phyloP scores from a whole-genome alignment of 2,329 filamentous ascomycete species.

The Aureobasidium lini region DNA sequence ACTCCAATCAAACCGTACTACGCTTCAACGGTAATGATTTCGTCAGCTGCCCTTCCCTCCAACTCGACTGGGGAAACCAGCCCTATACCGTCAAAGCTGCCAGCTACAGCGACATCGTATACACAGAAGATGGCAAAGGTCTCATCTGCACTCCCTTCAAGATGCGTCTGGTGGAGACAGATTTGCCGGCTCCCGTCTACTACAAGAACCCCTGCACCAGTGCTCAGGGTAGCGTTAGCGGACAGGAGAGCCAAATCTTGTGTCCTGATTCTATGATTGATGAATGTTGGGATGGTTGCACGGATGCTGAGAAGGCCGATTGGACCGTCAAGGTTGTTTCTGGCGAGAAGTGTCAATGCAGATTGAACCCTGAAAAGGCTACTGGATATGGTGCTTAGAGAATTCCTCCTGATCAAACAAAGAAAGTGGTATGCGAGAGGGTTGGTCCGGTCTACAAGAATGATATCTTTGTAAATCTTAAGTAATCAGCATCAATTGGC shows the following conservation, averaged over 20 bases:
- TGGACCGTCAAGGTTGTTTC: background rate
- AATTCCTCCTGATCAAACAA: background rate
- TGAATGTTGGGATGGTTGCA: background rate
- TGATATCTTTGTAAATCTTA: too few species aligned
- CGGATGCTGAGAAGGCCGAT: background rate
- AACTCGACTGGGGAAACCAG: background rate
- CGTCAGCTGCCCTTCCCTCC: background rate
- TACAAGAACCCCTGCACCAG: slow-evolving; percentile 8
- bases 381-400: background rate
- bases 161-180: background rate
- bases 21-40: slow-evolving; percentile 6
- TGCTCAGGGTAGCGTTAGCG: background rate
- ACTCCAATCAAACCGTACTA: background rate
- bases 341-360: background rate
- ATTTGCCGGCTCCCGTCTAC: slow-evolving; percentile 19
- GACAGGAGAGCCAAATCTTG: background rate
- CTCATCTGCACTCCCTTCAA: background rate
- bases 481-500: too few species aligned
- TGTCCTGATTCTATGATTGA: background rate
- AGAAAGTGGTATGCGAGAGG: too few species aligned
- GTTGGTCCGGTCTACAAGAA: too few species aligned
- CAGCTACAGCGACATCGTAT: background rate
- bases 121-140: background rate
- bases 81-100: background rate
- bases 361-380: background rate